Conservation (phyloP, 148 eudicot genomes). For the Fagopyrum homotropicum region DNA sequence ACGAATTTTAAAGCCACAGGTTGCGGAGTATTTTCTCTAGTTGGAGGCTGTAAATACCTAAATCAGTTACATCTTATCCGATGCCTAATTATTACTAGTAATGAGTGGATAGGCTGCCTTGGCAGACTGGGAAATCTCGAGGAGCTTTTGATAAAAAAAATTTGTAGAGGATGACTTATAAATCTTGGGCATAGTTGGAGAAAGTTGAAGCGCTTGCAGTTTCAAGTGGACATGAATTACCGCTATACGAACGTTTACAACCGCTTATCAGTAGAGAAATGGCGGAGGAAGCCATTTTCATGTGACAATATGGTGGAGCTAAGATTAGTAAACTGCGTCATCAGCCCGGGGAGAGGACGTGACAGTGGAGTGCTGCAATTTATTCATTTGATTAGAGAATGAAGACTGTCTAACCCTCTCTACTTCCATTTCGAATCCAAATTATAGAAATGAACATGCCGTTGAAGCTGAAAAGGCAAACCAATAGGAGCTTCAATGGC, state of each 20-base stretch:
- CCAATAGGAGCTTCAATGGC: too few species aligned
- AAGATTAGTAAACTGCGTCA: slow-evolving; percentile 59
- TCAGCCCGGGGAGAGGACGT: slow-evolving; percentile 77
- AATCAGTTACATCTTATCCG: slow-evolving; percentile 53
- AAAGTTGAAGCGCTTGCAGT: slow-evolving; percentile 53
- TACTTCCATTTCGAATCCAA: too few species aligned
- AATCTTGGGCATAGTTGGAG: slow-evolving; percentile 71
- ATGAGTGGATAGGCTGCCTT: slow-evolving; percentile 84
- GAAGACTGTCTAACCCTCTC: too few species aligned
- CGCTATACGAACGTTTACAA: slow-evolving; percentile 80
- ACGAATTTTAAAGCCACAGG: slow-evolving; percentile 47
- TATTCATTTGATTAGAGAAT: too few species aligned
- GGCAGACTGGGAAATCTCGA: slow-evolving; percentile 62
- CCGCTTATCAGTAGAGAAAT: slow-evolving; percentile 58
- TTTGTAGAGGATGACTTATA: slow-evolving; percentile 75
- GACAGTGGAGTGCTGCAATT: too few species aligned
- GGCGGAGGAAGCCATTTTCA: slow-evolving; percentile 60
- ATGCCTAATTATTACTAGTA: slow-evolving; percentile 60
- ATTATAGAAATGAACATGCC: too few species aligned
- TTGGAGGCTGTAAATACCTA: slow-evolving; percentile 64
- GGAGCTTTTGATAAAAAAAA: slow-evolving; percentile 56
- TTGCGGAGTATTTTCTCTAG: slow-evolving; percentile 69
- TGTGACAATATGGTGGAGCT: slow-evolving; percentile 80
- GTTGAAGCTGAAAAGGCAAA: too few species aligned
- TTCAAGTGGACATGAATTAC: slow-evolving; percentile 79